Percentiles rank a stretch among this genome's conserved stretches.
These are phyloP conservation scores for Penicillium steckii DNA, from an alignment of 495 filamentous ascomycete species.

Conservation along the genomic window DNA sequence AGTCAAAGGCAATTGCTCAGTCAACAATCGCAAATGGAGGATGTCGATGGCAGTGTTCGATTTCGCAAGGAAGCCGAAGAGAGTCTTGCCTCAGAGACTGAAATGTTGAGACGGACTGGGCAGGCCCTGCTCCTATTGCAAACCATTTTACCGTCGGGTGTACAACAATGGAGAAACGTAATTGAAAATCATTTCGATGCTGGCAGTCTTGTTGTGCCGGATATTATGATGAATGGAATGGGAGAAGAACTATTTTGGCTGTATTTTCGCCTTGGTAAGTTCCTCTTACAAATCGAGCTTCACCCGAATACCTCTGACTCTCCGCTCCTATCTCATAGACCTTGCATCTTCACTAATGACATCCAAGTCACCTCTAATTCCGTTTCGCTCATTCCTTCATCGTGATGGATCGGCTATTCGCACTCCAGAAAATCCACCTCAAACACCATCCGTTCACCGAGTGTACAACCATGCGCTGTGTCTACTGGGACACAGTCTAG, in stretches of 20 bases:
- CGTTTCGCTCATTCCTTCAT: constrained; percentile 22
- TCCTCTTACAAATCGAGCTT: background rate
- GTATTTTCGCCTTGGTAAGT: constrained; percentile 20
- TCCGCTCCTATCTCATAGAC: constrained; percentile 4
- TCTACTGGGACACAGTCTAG: constrained; percentile 19
- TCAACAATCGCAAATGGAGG: background rate
- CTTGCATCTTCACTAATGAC: constrained; percentile 18
- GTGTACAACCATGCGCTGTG: constrained; percentile 21
- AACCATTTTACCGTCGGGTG: constrained; percentile 15
- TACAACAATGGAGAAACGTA: constrained; percentile 16
- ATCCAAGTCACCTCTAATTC: constrained; percentile 12
- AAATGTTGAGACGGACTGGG: constrained; percentile 15
- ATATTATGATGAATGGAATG: constrained; percentile 8
- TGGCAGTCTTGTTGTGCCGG: constrained; percentile 1
- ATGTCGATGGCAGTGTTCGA: constrained; percentile 8
- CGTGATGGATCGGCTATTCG: constrained; percentile 21
- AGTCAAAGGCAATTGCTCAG: constrained; percentile 16
- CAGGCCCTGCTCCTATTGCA: constrained; percentile 17
- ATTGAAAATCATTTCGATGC: constrained; percentile 4
- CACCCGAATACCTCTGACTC: background rate
- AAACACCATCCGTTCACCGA: constrained; percentile 7
- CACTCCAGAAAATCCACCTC: background rate
- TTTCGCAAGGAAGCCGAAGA: constrained; percentile 23
- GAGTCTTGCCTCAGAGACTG: constrained; percentile 5
- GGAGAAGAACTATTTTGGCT: constrained; percentile 25